A percentile compares a stretch with the other conserved stretches of the same genome.
Evolutionary conservation across 352 stramenopile species (phyloP).

Genomic region (Albugo candida): DNA sequence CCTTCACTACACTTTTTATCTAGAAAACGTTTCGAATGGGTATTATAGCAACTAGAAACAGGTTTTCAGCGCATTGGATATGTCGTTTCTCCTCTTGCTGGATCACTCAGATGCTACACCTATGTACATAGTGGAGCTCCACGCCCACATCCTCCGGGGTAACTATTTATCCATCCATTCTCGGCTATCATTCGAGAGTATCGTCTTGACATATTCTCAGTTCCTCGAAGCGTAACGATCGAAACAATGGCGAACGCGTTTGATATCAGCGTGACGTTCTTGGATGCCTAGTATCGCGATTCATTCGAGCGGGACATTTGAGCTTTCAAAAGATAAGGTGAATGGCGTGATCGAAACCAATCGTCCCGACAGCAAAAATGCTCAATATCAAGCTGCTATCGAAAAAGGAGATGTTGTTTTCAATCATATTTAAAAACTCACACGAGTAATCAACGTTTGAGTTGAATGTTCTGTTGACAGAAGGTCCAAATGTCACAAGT

Average conservation of each 20-base stretch:
- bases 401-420: constrained; percentile 97
- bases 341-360: constrained; percentile 97
- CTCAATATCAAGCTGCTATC: constrained; percentile 96
- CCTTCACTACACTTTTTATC: constrained; percentile 59
- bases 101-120: not conserved
- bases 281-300: constrained; percentile 94
- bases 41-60: constrained; percentile 95
- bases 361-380: constrained; percentile 95
- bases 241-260: constrained; percentile 93
- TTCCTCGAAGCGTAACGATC: constrained; percentile 93
- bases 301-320: constrained; percentile 92
- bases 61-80: constrained; percentile 86
- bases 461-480: too few species aligned
- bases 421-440: constrained; percentile 97
- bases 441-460: constrained; percentile 89
- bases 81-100: not conserved
- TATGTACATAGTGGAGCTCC: constrained; percentile 35
- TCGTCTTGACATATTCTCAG: constrained; percentile 91
- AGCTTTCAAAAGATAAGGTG: constrained; percentile 98
- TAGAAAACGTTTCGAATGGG: constrained; percentile 80
- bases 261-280: constrained; percentile 85
- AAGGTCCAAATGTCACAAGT: too few species aligned
- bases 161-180: constrained; percentile 87
- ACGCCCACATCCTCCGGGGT: constrained; percentile 75
- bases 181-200: constrained; percentile 91